Base-by-base conservation (phyloP, 2,329 filamentous ascomycete genomes). In the Verticillium longisporum region DNA sequence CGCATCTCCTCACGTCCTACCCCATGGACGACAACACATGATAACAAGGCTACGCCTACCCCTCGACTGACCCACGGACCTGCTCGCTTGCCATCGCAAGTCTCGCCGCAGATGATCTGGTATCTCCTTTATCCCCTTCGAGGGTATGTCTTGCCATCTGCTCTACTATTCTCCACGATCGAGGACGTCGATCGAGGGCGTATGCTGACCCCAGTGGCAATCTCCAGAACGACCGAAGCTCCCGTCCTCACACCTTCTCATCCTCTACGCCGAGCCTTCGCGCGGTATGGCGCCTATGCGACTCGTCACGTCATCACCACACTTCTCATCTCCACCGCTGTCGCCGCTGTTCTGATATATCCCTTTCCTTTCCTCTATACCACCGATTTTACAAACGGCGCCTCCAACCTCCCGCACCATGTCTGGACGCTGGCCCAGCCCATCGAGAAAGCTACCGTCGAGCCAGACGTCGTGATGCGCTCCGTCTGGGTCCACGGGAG, bases 401-500 rank as follows among this genome's bases (percentile, higher is more conserved):
- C 87, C 31, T 88, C 88, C 59, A 89, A 87, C 64, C 78, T 92
- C 7, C 90, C 90, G 34, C 87, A 88, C 69, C 88, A 93, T 82
- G 89, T 90, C 66, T 94, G 90, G 90, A 92, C 90, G 32, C 88
- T 88, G 41, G 88, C 88, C 6, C 84, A 86, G 62, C 84, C 87
- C 33, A 77, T 90, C 60, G 82, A 83, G 56, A 77, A 78, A 60
- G 73, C 75, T 4, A 70, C 75, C 32, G 77, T 79, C 55, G 75
- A 79, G 59, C 82, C 88, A 4, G 89, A 94, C 71, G 86, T 94
- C n/a, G 85, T 90, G 61, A 89, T 94, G 85, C 88, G 89, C 66
- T 90, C 90, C 61, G 83, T 91, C 61, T 94, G 90, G 90, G 82
- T 94, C 15, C 89, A 93, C 69, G 89, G 89, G 64, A 88, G 84